These are phyloP conservation scores for Falciphora oryzae DNA, from an alignment of 2,329 filamentous ascomycete genomes.

Conservation along the genomic window DNA sequence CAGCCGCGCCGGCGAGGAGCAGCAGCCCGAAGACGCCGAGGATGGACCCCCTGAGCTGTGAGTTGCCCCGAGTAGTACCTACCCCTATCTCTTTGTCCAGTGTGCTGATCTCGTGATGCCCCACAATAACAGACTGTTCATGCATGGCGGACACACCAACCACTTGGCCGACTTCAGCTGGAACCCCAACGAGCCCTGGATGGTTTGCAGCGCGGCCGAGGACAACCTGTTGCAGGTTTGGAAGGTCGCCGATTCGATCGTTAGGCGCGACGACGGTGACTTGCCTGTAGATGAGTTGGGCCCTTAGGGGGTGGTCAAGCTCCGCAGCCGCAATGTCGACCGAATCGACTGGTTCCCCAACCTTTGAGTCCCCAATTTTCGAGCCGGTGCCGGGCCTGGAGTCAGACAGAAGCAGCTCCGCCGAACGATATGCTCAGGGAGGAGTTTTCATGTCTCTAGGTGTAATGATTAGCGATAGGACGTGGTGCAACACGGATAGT, in stretches of 20 bases:
- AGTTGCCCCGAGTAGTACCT: constrained; percentile 30
- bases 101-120: background rate
- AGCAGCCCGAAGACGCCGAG: constrained; percentile 88
- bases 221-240: constrained; percentile 96
- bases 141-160: constrained; percentile 98
- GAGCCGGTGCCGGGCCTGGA: background rate
- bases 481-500: background rate
- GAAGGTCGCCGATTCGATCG: constrained; percentile 79
- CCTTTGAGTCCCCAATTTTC: background rate
- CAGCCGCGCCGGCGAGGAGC: constrained; percentile 85
- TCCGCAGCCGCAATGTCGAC: constrained; percentile 9
- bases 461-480: background rate
- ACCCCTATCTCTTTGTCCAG: background rate
- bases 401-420: background rate
- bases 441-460: background rate
- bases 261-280: constrained; percentile 70
- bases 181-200: constrained; percentile 96
- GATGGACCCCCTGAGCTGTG: constrained; percentile 93
- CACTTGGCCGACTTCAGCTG: constrained; percentile 95
- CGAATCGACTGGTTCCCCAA: constrained; percentile 6
- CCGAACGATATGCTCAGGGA: background rate
- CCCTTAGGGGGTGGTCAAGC: constrained; percentile 33
- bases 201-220: constrained; percentile 90
- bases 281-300: constrained; percentile 74
- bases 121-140: constrained; percentile 63